These are phyloP conservation scores for Pseudozyma flocculosa DNA, from an alignment of 1,284 basidiomycete species.

Conservation along the genomic window DNA sequence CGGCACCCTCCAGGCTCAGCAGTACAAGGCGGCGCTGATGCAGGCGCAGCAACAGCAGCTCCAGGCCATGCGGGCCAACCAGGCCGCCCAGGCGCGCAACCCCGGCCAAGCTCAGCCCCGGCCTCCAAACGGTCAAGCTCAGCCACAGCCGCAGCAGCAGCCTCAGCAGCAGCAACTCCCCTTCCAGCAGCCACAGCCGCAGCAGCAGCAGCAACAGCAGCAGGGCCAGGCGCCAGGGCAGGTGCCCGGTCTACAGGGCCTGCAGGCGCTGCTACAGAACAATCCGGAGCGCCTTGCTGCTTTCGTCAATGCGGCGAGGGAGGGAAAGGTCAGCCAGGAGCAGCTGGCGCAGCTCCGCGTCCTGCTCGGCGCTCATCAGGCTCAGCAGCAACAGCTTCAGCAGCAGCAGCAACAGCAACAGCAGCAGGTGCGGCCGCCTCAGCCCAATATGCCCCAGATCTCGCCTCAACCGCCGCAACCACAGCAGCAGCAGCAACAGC, in stretches of 20 bases:
- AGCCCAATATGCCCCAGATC: background rate
- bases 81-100: constrained; percentile 27
- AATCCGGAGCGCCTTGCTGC: constrained; percentile 45
- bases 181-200: constrained; percentile 1
- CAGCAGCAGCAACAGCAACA: constrained; percentile 6
- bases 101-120: constrained; percentile 12
- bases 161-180: constrained; percentile 9
- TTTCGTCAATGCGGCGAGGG: constrained; percentile 43
- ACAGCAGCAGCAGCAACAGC: constrained; percentile 18
- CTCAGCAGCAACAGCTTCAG: constrained; percentile 12
- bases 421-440: constrained; percentile 6
- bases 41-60: constrained; percentile 37
- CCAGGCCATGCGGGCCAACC: constrained; percentile 30
- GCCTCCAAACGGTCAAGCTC: constrained; percentile 5
- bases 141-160: constrained; percentile 15
- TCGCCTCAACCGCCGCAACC: constrained; percentile 7
- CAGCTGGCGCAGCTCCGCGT: constrained; percentile 43
- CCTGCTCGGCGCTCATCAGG: constrained; percentile 33
- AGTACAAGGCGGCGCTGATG: constrained; percentile 32
- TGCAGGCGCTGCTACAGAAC: constrained; percentile 44
- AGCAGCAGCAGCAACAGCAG: constrained; percentile 16
- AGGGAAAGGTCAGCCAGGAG: constrained; percentile 44
- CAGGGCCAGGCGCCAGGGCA: constrained; percentile 5
- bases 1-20: background rate
- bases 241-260: constrained; percentile 28